phyloP scores from a whole-genome alignment of 495 filamentous ascomycete species.

The Trichodelitschia bisporula region DNA sequence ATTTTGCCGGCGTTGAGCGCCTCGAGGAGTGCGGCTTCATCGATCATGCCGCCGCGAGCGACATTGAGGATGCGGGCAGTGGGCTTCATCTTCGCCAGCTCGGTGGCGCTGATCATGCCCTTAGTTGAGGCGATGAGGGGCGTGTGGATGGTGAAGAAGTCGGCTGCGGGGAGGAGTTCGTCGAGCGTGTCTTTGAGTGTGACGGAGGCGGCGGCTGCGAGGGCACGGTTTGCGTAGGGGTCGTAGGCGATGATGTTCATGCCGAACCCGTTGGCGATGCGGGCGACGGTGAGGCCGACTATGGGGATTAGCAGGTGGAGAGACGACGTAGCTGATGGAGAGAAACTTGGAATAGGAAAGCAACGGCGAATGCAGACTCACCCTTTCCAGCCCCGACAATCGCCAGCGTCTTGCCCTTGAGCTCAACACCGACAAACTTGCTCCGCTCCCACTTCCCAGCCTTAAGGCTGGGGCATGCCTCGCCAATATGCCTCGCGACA shows the following conservation, averaged over 20 bases:
- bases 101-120: slow-evolving; percentile 32
- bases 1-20: slow-evolving; percentile 42
- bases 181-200: slow-evolving; percentile 24
- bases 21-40: slow-evolving; percentile 40
- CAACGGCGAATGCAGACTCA: too few species aligned
- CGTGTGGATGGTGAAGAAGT: slow-evolving; percentile 55
- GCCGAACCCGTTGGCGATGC: slow-evolving; percentile 40
- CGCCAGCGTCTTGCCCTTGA: slow-evolving; percentile 40
- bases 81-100: slow-evolving; percentile 42
- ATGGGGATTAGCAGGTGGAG: neutral
- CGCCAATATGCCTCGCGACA: slow-evolving; percentile 36
- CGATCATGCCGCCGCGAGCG: slow-evolving; percentile 48
- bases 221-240: slow-evolving; percentile 36
- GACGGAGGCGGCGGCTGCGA: slow-evolving; percentile 32
- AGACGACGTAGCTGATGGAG: too few species aligned
- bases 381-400: slow-evolving; percentile 47
- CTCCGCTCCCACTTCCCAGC: slow-evolving; percentile 42
- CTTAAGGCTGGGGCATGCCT: slow-evolving; percentile 31
- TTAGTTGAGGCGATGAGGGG: slow-evolving; percentile 46
- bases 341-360: neutral
- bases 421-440: slow-evolving; percentile 40
- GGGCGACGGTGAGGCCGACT: slow-evolving; percentile 46
- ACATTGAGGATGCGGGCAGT: slow-evolving; percentile 43
- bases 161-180: slow-evolving; percentile 32
- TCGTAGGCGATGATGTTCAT: slow-evolving; percentile 43